These are phyloP conservation scores for Colletotrichum lini DNA, from an alignment of 2,329 filamentous ascomycete genomes.

Conservation along the genomic window DNA sequence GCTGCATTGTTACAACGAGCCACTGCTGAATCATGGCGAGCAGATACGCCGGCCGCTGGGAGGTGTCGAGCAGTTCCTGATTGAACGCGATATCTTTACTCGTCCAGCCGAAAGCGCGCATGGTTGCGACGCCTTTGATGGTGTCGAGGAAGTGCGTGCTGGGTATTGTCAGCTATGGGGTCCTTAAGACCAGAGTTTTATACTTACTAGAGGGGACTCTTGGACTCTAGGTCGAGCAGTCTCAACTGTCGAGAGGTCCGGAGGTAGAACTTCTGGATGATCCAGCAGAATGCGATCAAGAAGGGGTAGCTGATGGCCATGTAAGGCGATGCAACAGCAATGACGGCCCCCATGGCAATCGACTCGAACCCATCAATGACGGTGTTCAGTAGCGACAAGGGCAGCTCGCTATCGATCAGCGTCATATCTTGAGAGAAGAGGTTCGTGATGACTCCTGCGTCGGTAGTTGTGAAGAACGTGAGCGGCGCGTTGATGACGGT, in stretches of 20 bases:
- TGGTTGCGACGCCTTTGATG: conserved; percentile 64
- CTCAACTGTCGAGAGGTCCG: conserved; percentile 70
- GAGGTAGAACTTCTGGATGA: conserved; percentile 68
- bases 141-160: conserved; percentile 65
- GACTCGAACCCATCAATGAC: conserved; percentile 39
- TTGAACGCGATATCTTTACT: conserved; percentile 59
- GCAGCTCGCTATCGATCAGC: conserved; percentile 53
- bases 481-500: conserved; percentile 51
- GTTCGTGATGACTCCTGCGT: conserved; percentile 54
- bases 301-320: conserved; percentile 62
- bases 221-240: conserved; percentile 70
- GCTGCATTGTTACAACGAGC: conserved; percentile 64
- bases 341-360: conserved; percentile 59
- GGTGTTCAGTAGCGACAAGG: conserved; percentile 48
- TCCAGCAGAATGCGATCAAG: conserved; percentile 58
- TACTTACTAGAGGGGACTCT: conserved; percentile 66
- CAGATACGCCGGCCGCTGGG: conserved; percentile 69
- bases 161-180: not conserved
- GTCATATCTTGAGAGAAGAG: conserved; percentile 58
- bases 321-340: conserved; percentile 56
- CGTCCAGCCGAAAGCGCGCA: conserved; percentile 69
- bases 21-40: conserved; percentile 69
- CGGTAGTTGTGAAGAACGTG: conserved; percentile 54
- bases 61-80: conserved; percentile 62
- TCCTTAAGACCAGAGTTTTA: too few relatives aligned